These are phyloP conservation scores for Marchantia polymorpha DNA, from an alignment of 225 moss, liverwort and hornwort species.

Conservation along the genomic window DNA sequence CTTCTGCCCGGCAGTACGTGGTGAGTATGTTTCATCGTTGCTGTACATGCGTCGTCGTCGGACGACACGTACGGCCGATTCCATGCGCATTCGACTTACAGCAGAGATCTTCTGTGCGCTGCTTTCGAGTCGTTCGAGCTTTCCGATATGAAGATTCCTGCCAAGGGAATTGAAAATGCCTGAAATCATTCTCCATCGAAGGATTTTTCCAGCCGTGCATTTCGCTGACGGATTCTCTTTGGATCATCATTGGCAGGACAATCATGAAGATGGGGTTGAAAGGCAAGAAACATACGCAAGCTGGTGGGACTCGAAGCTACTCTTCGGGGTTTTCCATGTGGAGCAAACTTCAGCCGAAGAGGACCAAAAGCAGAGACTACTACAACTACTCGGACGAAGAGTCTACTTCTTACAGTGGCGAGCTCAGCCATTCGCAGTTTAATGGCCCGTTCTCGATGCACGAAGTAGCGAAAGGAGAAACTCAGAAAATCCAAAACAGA, in stretches of 20 bases:
- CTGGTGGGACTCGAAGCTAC: slow-evolving; percentile 10
- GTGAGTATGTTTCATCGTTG: background rate
- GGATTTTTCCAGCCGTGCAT: background rate
- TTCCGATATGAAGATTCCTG: background rate
- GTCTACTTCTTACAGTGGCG: slow-evolving; percentile 24
- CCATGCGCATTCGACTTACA: background rate
- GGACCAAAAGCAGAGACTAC: background rate
- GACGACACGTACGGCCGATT: background rate
- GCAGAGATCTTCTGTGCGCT: background rate
- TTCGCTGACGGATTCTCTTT: background rate
- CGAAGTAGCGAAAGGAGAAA: slow-evolving; percentile 4
- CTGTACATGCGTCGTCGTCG: background rate
- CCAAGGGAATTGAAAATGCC: background rate
- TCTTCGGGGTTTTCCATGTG: slow-evolving; percentile 18
- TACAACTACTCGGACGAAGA: slow-evolving; percentile 27
- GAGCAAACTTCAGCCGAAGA: slow-evolving; percentile 15
- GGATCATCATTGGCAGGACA: slow-evolving; percentile 9
- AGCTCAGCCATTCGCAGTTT: slow-evolving; percentile 20
- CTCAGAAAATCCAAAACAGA: slow-evolving; percentile 18
- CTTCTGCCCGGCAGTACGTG: background rate
- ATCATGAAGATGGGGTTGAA: slow-evolving; percentile 21
- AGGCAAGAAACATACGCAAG: slow-evolving; percentile 18
- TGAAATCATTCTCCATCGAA: background rate
- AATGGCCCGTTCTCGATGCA: slow-evolving; percentile 33
- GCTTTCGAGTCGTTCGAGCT: background rate